Evolutionary conservation across 176 grass and related monocot genomes (phyloP).

Genomic region (Tillandsia leiboldiana): DNA sequence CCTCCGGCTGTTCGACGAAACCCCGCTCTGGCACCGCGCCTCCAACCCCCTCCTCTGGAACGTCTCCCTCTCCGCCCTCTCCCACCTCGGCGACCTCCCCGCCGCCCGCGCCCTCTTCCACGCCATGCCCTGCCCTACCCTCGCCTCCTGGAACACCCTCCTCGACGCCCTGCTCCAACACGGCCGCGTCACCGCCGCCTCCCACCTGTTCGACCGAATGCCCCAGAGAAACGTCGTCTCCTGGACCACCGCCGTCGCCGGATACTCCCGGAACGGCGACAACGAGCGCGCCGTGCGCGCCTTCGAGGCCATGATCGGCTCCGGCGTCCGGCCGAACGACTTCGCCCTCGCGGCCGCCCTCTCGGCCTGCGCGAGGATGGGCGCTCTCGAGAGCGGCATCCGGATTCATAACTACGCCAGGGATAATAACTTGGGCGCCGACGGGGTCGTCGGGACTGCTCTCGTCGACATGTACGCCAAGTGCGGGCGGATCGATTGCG

Average conservation of each 20-base stretch:
- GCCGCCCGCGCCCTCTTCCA: slow-evolving; percentile 9
- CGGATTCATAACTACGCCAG: slow-evolving; percentile 13
- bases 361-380: slow-evolving; percentile 15
- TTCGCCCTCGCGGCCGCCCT: slow-evolving; percentile 13
- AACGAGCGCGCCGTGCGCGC: slow-evolving; percentile 1
- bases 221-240: slow-evolving; percentile 15
- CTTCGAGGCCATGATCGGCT: slow-evolving; percentile 9
- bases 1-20: slow-evolving; percentile 13
- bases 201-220: slow-evolving; percentile 10
- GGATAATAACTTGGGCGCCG: slow-evolving; percentile 3
- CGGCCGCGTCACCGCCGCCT: background rate
- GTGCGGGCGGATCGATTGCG: slow-evolving; percentile 26
- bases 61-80: slow-evolving; percentile 7
- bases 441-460: slow-evolving; percentile 16
- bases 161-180: slow-evolving; percentile 3
- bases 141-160: slow-evolving; percentile 12
- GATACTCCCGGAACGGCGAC: background rate
- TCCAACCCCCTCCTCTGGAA: slow-evolving; percentile 13
- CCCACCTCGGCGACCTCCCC: background rate
- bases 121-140: slow-evolving; percentile 1
- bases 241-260: slow-evolving; percentile 12
- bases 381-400: slow-evolving; percentile 13
- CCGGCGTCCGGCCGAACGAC: slow-evolving; percentile 2
- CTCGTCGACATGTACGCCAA: slow-evolving; percentile 33
- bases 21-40: slow-evolving; percentile 11